Evolutionary conservation across 306 rosid species (phyloP).

Genomic region (Castanea mollissima): DNA sequence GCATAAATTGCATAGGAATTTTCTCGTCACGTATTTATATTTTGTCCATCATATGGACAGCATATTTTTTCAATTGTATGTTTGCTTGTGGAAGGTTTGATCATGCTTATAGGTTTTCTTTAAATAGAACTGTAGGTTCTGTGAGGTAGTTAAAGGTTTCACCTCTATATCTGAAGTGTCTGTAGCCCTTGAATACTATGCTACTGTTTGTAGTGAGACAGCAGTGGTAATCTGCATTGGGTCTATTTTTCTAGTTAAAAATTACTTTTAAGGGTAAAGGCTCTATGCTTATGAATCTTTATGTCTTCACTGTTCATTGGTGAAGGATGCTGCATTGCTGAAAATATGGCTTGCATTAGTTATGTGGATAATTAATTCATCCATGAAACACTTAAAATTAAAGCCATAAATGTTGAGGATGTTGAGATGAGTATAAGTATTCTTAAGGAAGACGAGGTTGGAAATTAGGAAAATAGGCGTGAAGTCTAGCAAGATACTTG

Average conservation of each 20-base stretch:
- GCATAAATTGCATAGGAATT: not conserved
- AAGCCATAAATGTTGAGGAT: not conserved
- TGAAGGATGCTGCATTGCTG: not conserved
- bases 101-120: not conserved
- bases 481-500: not conserved
- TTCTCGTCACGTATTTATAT: not conserved
- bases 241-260: not conserved
- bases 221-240: not conserved
- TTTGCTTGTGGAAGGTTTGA: not conserved
- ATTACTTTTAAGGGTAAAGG: not conserved
- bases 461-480: not conserved
- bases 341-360: not conserved
- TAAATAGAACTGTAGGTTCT: not conserved
- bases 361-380: not conserved
- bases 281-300: constrained; percentile 1
- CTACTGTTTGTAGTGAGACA: not conserved
- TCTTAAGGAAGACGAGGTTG: not conserved
- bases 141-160: not conserved
- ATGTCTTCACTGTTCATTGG: not conserved
- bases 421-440: not conserved
- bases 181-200: not conserved
- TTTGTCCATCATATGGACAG: not conserved
- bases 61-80: not conserved
- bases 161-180: not conserved
- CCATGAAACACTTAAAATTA: not conserved